Percentiles rank a stretch among this genome's conserved stretches.
phyloP scores from a whole-genome alignment of 2,329 filamentous ascomycete genomes.

The Trichoderma sp. region DNA sequence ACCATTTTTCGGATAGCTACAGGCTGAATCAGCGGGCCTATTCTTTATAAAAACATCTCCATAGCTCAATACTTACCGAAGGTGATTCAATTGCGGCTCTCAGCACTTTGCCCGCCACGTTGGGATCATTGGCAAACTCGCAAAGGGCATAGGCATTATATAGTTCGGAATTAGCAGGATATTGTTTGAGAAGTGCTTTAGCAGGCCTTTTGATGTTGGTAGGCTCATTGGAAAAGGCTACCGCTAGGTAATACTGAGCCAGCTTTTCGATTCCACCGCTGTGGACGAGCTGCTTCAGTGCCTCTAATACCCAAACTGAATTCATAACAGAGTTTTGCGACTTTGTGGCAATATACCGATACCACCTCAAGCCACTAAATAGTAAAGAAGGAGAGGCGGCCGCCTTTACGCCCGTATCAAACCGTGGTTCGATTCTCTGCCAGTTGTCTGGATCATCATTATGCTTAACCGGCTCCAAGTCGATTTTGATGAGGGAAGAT shows the following conservation, averaged over 20 bases:
- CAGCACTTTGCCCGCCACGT: slow-evolving; percentile 66
- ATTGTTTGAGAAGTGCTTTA: slow-evolving; percentile 70
- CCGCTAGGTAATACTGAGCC: slow-evolving; percentile 69
- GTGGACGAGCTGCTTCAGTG: slow-evolving; percentile 61
- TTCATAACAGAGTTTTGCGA: slow-evolving; percentile 33
- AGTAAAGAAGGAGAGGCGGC: slow-evolving; percentile 53
- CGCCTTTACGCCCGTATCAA: slow-evolving; percentile 35
- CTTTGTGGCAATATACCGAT: slow-evolving; percentile 42
- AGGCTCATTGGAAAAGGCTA: slow-evolving; percentile 61
- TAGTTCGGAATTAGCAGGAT: slow-evolving; percentile 63
- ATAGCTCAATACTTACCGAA: slow-evolving; percentile 33
- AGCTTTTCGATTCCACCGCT: slow-evolving; percentile 43
- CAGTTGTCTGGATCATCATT: slow-evolving; percentile 29
- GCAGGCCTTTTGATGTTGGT: slow-evolving; percentile 66
- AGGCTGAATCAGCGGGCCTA: slow-evolving; percentile 21
- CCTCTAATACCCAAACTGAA: slow-evolving; percentile 53
- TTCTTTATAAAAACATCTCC: neutral
- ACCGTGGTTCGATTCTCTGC: slow-evolving; percentile 34
- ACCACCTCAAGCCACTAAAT: slow-evolving; percentile 52
- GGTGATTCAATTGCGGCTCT: slow-evolving; percentile 57
- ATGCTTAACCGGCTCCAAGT: slow-evolving; percentile 6
- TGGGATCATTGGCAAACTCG: slow-evolving; percentile 58
- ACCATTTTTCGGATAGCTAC: slow-evolving; percentile 28
- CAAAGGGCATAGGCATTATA: slow-evolving; percentile 81
- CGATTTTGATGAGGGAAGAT: slow-evolving; percentile 6